phyloP scores from a whole-genome alignment of 495 filamentous ascomycete genomes.

The Astrocystis sublimbata region DNA sequence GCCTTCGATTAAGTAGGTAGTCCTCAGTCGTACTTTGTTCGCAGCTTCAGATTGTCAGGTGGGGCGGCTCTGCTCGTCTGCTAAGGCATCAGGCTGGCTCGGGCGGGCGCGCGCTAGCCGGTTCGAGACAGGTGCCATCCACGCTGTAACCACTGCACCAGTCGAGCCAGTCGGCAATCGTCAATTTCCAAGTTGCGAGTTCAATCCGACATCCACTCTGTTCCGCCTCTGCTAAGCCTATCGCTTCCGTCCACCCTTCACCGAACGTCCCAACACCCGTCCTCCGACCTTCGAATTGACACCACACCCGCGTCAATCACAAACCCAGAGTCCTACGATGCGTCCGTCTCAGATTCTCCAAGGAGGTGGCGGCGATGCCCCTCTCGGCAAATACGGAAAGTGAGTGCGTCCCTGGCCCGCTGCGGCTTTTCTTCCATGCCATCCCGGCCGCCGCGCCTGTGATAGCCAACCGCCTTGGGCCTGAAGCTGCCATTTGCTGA shows the following conservation, averaged over 20 bases:
- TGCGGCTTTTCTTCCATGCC: constrained; percentile 25
- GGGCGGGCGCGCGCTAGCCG: not conserved
- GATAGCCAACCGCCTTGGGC: not conserved
- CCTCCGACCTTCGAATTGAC: constrained; percentile 33
- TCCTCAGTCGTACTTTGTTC: too few relatives aligned
- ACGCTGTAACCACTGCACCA: too few relatives aligned
- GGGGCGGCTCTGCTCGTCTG: too few relatives aligned
- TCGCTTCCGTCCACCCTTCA: constrained; percentile 6
- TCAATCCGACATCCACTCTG: constrained; percentile 18
- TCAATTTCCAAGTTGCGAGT: constrained; percentile 33
- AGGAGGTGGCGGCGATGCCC: constrained; percentile 57
- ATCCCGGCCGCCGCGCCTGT: not conserved
- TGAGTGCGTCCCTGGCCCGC: constrained; percentile 52
- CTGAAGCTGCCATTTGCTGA: constrained; percentile 26
- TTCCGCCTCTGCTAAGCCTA: constrained; percentile 37
- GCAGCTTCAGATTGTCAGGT: too few relatives aligned
- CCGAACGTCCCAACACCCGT: too few relatives aligned
- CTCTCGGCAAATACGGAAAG: constrained; percentile 67
- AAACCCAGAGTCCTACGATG: constrained; percentile 59
- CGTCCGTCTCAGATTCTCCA: constrained; percentile 51
- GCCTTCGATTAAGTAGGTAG: too few relatives aligned
- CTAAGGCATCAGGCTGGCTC: not conserved
- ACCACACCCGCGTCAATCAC: constrained; percentile 26
- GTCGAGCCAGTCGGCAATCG: constrained; percentile 11
- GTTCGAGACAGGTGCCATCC: constrained; percentile 5